phyloP scores from a whole-genome alignment of 2,329 filamentous ascomycete species.

The Pseudocercospora ulei region DNA sequence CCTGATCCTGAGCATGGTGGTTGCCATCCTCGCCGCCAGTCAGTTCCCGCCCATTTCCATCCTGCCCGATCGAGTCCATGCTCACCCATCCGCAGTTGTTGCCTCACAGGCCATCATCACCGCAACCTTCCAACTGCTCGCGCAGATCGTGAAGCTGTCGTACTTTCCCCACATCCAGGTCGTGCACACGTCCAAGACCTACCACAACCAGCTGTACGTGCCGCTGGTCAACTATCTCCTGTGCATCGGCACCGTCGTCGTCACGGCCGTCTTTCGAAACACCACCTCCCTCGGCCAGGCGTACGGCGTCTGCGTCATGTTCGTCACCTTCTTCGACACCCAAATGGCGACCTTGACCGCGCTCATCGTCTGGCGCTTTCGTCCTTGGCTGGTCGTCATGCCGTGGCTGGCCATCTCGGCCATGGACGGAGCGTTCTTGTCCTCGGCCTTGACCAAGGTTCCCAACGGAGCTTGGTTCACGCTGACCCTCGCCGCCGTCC shows the following conservation, averaged over 20 bases:
- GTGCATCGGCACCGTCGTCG: conserved; percentile 64
- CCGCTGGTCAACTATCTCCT: conserved; percentile 67
- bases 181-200: conserved; percentile 58
- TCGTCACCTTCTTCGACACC: conserved; percentile 69
- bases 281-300: conserved; percentile 62
- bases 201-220: conserved; percentile 68
- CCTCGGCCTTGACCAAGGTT: conserved; percentile 60
- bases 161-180: conserved; percentile 71
- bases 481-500: conserved; percentile 52
- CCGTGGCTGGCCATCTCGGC: conserved; percentile 55
- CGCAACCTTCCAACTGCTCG: conserved; percentile 52
- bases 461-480: conserved; percentile 73
- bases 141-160: conserved; percentile 60
- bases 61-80: too few relatives aligned
- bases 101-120: conserved; percentile 73
- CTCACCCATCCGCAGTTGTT: conserved; percentile 38
- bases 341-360: conserved; percentile 64
- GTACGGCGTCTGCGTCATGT: conserved; percentile 70
- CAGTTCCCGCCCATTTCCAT: conserved; percentile 35
- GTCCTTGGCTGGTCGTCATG: conserved; percentile 50
- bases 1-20: conserved; percentile 57
- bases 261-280: conserved; percentile 47
- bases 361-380: conserved; percentile 60
- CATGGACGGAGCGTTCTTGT: conserved; percentile 61
- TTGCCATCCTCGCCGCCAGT: conserved; percentile 54